phyloP scores from a whole-genome alignment of 306 rosid genomes.

The Dryas octopetala region DNA sequence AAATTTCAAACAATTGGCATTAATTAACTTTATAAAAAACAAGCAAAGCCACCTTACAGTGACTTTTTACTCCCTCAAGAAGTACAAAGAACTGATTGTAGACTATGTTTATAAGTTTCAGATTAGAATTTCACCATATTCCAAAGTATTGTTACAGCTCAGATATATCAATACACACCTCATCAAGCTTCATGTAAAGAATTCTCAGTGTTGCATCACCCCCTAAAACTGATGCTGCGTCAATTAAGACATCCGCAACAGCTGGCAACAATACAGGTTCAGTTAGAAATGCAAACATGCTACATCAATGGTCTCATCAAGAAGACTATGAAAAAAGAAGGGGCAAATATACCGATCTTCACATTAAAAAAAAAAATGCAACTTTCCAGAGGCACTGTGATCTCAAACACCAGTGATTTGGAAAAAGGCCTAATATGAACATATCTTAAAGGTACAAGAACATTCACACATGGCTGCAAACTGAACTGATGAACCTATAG shows the following conservation, averaged over 20 bases:
- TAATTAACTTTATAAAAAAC: neutral
- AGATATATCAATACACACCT: constrained; percentile 56
- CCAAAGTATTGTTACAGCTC: constrained; percentile 12
- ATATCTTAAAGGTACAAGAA: neutral
- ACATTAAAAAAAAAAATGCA: neutral
- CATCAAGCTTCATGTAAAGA: constrained; percentile 78
- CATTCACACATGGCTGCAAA: neutral
- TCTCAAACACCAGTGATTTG: constrained; percentile 3
- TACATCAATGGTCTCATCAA: constrained; percentile 24
- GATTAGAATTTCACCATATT: neutral
- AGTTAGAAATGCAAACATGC: constrained; percentile 24
- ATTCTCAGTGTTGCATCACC: constrained; percentile 88
- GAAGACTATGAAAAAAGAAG: constrained; percentile 6
- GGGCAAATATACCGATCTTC: neutral
- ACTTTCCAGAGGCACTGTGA: constrained; percentile 4
- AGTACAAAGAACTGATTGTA: neutral
- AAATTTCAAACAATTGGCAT: neutral
- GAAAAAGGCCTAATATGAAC: neutral
- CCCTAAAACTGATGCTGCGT: constrained; percentile 95
- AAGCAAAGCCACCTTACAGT: neutral
- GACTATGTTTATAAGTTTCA: neutral
- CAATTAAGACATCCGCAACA: constrained; percentile 96
- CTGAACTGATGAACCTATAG: neutral
- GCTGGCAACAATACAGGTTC: constrained; percentile 59
- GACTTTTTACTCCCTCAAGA: neutral